Evolutionary conservation across 2,329 filamentous ascomycete genomes (phyloP).

Genomic region (Fusarium camptoceras): DNA sequence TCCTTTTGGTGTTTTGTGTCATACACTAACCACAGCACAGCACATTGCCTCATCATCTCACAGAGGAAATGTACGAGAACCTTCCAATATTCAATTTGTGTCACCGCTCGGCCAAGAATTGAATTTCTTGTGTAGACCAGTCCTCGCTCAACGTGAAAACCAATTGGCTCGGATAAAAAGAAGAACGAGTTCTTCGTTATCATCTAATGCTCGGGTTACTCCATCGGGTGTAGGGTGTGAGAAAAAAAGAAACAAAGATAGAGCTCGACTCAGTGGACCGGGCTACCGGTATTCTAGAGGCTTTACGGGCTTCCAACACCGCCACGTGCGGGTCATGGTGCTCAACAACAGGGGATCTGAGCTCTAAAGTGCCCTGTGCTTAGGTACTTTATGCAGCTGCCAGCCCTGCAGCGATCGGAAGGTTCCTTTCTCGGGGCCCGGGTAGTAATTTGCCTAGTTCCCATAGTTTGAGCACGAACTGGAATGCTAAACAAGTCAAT

Average conservation of each 20-base stretch:
- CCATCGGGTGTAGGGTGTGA: conserved; percentile 27
- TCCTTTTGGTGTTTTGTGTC: conserved; percentile 34
- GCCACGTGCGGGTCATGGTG: conserved; percentile 37
- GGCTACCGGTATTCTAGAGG: conserved; percentile 27
- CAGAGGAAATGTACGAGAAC: background rate
- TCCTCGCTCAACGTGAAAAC: conserved; percentile 13
- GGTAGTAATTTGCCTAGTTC: conserved; percentile 7
- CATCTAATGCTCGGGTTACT: conserved; percentile 39
- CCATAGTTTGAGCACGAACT: conserved; percentile 9
- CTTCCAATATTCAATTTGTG: background rate
- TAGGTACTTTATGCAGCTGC: conserved; percentile 17
- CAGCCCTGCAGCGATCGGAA: conserved; percentile 41
- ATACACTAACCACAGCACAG: background rate
- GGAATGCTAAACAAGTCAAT: background rate
- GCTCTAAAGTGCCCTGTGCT: conserved; percentile 36
- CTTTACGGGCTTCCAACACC: conserved; percentile 23
- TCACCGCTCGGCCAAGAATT: conserved; percentile 6
- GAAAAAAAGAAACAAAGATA: background rate
- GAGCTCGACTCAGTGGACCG: conserved; percentile 11
- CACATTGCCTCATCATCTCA: background rate
- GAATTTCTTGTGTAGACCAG: conserved; percentile 10
- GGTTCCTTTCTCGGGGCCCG: conserved; percentile 1
- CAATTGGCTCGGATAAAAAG: conserved; percentile 42
- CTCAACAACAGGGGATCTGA: background rate
- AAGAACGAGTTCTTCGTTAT: conserved; percentile 19